Base-by-base conservation (phyloP, 768 basidiomycete species). In the Boletellus sp. region DNA sequence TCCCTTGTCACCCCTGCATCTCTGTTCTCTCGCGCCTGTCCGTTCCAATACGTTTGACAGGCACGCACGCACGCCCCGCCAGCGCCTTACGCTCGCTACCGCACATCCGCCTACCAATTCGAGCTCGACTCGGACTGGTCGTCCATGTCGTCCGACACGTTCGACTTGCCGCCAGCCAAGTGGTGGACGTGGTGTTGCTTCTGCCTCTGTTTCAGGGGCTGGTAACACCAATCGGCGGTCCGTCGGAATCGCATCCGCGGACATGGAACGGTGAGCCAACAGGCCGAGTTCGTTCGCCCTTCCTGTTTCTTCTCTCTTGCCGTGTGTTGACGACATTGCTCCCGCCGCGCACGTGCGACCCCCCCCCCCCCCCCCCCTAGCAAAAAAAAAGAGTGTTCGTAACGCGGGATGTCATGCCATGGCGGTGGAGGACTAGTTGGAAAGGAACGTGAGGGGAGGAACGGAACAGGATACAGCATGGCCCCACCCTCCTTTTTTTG, bases 121-220 rank as follows among this genome's bases (percentile, higher is more conserved):
- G 54, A 62, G 36, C 17, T 54, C 32, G 63, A 64, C 44, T 62
- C 64, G 28, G 56, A 58, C 17, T n/a, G 47, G 3, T 67, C 60
- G 2, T 66, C 64, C 11, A 31, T 28, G 17, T 67, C 62, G 22
- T 57, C 60, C 13, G 59, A 62, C 26, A 57, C 57, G 26, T 60
- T 60, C 36, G 62, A 65, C 32, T 58, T 63, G 5, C 50, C 44
- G 1, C 53, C 49, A 4, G 11, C 34, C 28, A 63, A 55, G 19
- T 65, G 62, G 60, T 63, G 62, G 56, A 51, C 38, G 15, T 41
- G 42, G 31, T 45, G 42, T 16, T 56, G 56, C 26, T 51, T 55
- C 15, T 56, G 52, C 13, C 33, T 52, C 0, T 69, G 62, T 47
- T 55, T 65, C 54, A 65, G 48, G 48, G 55, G 60, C 15, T 58